phyloP scores from a whole-genome alignment of 139 green algal species.

The Ettlia oleoabundans region DNA sequence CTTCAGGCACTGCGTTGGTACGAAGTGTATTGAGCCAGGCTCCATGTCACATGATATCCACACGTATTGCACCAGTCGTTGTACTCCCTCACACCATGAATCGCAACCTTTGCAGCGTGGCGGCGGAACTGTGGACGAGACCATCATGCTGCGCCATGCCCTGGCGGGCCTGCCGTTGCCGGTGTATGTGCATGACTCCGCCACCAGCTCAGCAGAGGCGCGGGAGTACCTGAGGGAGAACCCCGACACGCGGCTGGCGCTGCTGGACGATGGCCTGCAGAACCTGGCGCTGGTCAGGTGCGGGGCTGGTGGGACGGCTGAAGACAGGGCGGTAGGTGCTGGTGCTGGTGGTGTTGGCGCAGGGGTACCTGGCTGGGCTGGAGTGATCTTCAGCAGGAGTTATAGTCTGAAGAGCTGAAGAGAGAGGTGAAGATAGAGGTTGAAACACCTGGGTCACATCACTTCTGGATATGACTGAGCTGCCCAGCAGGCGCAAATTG shows the following conservation, averaged over 20 bases:
- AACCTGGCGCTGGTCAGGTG: conserved; percentile 39
- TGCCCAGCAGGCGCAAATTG: too few relatives aligned
- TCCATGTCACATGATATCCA: too few relatives aligned
- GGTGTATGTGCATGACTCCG: background rate
- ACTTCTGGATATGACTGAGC: too few relatives aligned
- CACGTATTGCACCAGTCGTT: too few relatives aligned
- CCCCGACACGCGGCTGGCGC: conserved; percentile 29
- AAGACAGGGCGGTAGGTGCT: too few relatives aligned
- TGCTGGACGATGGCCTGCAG: conserved; percentile 51
- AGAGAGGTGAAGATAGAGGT: too few relatives aligned
- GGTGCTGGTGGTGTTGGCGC: too few relatives aligned
- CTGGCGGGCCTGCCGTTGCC: conserved; percentile 37
- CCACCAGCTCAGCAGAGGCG: background rate
- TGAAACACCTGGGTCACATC: too few relatives aligned
- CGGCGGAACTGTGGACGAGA: conserved; percentile 45
- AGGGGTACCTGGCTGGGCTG: too few relatives aligned
- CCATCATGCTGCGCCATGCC: conserved; percentile 35
- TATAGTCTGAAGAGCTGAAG: too few relatives aligned
- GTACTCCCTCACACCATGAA: background rate
- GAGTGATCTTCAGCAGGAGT: too few relatives aligned
- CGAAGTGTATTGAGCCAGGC: too few relatives aligned
- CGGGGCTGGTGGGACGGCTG: background rate
- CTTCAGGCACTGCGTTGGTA: background rate
- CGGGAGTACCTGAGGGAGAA: conserved; percentile 34
- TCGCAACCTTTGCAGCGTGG: conserved; percentile 17